These are phyloP conservation scores for Dipodascus albidus DNA, from an alignment of 805 yeast genomes.

Conservation along the genomic window DNA sequence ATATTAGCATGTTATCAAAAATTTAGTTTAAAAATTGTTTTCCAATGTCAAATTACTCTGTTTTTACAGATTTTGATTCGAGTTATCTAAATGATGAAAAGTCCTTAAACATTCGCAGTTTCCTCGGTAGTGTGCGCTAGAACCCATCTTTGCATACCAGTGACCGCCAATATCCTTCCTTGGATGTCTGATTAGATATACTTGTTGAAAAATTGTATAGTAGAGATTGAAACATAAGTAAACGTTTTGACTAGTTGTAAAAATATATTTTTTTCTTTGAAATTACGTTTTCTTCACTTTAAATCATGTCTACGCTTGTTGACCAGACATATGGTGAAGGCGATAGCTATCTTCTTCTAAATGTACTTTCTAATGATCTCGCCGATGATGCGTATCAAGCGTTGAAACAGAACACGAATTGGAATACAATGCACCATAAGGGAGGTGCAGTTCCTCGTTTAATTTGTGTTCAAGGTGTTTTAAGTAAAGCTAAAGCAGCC, in stretches of 20 bases:
- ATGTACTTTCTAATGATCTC: neutral
- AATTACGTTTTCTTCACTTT: too few relatives aligned
- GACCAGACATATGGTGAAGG: neutral
- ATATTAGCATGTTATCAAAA: neutral
- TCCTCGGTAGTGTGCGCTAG: constrained; percentile 2
- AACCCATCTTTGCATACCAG: constrained; percentile 2
- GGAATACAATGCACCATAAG: constrained; percentile 9
- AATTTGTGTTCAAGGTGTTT: constrained; percentile 10
- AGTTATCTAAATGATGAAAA: neutral
- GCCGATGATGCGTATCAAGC: neutral
- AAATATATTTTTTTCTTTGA: too few relatives aligned
- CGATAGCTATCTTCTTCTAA: neutral
- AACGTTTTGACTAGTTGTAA: neutral
- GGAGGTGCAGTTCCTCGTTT: constrained; percentile 15
- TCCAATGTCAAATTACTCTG: neutral
- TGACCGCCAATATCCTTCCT: constrained; percentile 2
- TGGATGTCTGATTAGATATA: neutral
- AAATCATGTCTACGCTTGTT: too few relatives aligned
- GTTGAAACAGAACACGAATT: constrained; percentile 5
- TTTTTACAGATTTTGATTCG: neutral
- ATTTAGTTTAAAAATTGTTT: neutral
- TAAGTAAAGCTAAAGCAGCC: neutral
- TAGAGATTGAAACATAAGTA: neutral
- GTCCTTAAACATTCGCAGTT: constrained; percentile 2
- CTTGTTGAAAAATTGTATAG: too few relatives aligned